Base-by-base conservation (phyloP, 495 filamentous ascomycete species). In the Xylaria acuta region DNA sequence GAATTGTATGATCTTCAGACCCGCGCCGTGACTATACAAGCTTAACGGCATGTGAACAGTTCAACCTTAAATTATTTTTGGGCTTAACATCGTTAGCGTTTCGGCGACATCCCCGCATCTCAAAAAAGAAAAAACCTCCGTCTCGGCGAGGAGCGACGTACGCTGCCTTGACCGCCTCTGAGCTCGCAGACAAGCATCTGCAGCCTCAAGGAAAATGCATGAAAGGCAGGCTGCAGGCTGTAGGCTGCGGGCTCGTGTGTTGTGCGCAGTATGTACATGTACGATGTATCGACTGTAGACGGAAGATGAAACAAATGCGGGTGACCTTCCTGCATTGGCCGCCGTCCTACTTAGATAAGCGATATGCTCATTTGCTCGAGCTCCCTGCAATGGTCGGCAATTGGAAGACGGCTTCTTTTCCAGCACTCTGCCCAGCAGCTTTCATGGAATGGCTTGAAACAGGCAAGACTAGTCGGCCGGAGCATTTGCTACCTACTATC, bases 1-100 rank as follows among this genome's bases (percentile, higher is more conserved):
- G 34, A 43, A 67, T 40, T 67, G 65, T 67, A 56, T 67, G 65
- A 67, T 67, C 65, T 54, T 22, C 65, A 32, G 27, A 51, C 20
- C 65, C 45, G n/a, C 32, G 8, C 27, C 8, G 45, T 53, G 32
- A 32, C 27, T 67, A 25, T 45, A 38, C 43, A 49, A 66, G 41
- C 41, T 34, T 12, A 36, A 36, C n/a, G 20, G 1, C 6, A 60
- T 36, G 18, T n/a, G 36, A 60, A 60, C 11, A 36, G 34, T 22
- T 38, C 14, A 38, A 38, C 18, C 8, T 34, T n/a, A 38, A 38
- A 38, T 38, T 7, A 25, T 38, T 38, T 20, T 60, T 22, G 18
- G 22, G 58, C 8, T 16, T 16, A 64, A 34, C 36, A 43, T 16
- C 3, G 9, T 27, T 30, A 20, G 38, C 36, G 18, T 51, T 43